Evolutionary conservation across 306 rosid genomes (phyloP).

Genomic region (Quercus robur): DNA sequence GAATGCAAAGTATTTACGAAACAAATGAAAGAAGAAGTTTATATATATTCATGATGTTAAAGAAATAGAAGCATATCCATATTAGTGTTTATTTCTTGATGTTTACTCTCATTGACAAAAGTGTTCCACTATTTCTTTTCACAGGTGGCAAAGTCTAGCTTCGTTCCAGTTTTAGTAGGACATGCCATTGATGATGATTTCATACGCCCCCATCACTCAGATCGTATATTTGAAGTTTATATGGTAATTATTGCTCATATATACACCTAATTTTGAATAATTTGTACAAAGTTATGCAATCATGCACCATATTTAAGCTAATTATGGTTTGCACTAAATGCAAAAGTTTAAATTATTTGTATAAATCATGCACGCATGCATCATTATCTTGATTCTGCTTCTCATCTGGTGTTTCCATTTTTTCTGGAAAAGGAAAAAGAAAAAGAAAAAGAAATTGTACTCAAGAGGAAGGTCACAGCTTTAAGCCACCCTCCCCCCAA

Average conservation of each 20-base stretch:
- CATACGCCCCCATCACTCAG: conserved; percentile 90
- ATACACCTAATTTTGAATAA: neutral
- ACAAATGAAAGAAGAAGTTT: neutral
- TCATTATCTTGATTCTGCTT: neutral
- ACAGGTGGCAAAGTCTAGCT: conserved; percentile 88
- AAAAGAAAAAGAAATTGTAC: neutral
- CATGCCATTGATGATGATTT: conserved; percentile 96
- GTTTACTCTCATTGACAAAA: conserved; percentile 7
- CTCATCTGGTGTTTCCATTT: neutral
- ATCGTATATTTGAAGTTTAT: conserved; percentile 77
- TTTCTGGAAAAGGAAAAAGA: neutral
- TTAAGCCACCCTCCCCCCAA: neutral
- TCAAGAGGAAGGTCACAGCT: neutral
- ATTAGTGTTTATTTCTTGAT: neutral
- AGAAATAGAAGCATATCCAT: neutral
- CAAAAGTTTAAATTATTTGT: neutral
- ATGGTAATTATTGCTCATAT: conserved; percentile 48
- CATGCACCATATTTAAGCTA: conserved; percentile 4
- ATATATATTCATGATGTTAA: neutral
- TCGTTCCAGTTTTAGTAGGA: conserved; percentile 78
- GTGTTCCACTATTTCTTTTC: conserved; percentile 21
- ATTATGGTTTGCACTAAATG: neutral
- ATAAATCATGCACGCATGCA: neutral
- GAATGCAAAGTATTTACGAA: neutral
- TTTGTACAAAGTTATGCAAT: neutral